These are phyloP conservation scores for Blastomyces silverae DNA, from an alignment of 2,329 filamentous ascomycete genomes.

Conservation along the genomic window DNA sequence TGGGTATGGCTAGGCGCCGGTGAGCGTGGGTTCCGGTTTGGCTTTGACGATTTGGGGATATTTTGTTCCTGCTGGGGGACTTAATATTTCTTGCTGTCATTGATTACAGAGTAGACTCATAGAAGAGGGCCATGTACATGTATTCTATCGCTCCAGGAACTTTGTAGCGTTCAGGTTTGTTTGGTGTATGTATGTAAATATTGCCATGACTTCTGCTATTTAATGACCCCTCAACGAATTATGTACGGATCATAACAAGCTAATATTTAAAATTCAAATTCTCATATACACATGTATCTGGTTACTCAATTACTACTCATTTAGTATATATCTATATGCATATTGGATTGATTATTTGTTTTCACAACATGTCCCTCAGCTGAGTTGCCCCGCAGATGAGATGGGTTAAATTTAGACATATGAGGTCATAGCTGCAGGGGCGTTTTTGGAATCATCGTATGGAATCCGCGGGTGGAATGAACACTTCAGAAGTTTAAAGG, in stretches of 20 bases:
- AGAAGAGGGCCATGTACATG: not conserved
- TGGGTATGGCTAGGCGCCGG: conserved; percentile 45
- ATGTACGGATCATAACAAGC: too few relatives aligned
- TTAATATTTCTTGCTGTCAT: not conserved
- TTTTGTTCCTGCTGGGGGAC: not conserved
- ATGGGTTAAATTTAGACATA: not conserved
- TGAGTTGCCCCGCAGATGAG: not conserved
- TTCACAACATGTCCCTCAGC: too few relatives aligned
- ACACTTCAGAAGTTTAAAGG: too few relatives aligned
- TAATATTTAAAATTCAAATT: too few relatives aligned
- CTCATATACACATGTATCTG: too few relatives aligned
- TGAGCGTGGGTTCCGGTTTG: conserved; percentile 17
- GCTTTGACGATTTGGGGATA: not conserved
- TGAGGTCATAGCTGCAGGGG: not conserved
- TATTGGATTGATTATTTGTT: not conserved
- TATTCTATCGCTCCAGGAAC: not conserved
- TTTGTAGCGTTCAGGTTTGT: too few relatives aligned
- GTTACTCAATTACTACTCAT: too few relatives aligned
- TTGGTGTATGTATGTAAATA: too few relatives aligned
- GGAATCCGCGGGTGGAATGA: too few relatives aligned
- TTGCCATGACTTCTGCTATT: too few relatives aligned
- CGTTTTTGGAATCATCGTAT: too few relatives aligned
- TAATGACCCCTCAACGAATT: too few relatives aligned
- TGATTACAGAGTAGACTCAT: not conserved
- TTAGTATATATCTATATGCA: not conserved